phyloP scores from a whole-genome alignment of 164 flowering plant species.

The Houttuynia cordata region DNA sequence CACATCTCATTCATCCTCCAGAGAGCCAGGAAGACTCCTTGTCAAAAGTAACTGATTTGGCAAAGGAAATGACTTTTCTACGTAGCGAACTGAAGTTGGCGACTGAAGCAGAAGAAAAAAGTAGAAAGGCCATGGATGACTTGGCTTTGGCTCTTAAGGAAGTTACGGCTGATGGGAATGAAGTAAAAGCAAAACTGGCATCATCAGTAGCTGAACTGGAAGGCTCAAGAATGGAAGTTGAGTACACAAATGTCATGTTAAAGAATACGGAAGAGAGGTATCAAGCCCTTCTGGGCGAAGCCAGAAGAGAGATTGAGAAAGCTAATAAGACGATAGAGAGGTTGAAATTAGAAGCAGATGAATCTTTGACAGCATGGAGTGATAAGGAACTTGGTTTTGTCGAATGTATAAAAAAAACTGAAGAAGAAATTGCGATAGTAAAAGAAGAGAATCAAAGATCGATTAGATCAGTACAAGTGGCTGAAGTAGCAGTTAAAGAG shows the following conservation, averaged over 20 bases:
- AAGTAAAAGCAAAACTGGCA: slow-evolving; percentile 36
- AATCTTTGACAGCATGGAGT: slow-evolving; percentile 52
- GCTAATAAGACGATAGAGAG: slow-evolving; percentile 39
- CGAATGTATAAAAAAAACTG: slow-evolving; percentile 50
- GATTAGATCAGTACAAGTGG: slow-evolving; percentile 19
- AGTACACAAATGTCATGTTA: slow-evolving; percentile 16
- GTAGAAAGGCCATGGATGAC: slow-evolving; percentile 75
- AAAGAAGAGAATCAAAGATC: slow-evolving; percentile 35
- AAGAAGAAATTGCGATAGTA: slow-evolving; percentile 36
- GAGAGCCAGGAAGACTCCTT: background rate
- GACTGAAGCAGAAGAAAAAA: slow-evolving; percentile 56
- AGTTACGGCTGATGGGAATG: slow-evolving; percentile 47
- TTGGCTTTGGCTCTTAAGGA: slow-evolving; percentile 61
- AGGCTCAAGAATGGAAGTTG: slow-evolving; percentile 27
- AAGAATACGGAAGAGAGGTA: slow-evolving; percentile 29
- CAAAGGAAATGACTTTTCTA: slow-evolving; percentile 26
- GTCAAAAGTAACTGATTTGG: slow-evolving; percentile 3
- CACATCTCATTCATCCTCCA: background rate
- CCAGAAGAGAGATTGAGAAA: slow-evolving; percentile 39
- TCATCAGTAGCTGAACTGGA: slow-evolving; percentile 25
- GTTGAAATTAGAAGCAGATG: slow-evolving; percentile 65
- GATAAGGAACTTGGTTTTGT: slow-evolving; percentile 65
- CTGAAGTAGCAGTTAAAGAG: slow-evolving; percentile 24
- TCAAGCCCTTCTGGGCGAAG: slow-evolving; percentile 27
- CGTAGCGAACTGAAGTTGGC: slow-evolving; percentile 48